Percentiles rank a stretch among this genome's conserved stretches.
Evolutionary conservation across 2,329 filamentous ascomycete genomes (phyloP).

Genomic region (Fusarium oxysporum): DNA sequence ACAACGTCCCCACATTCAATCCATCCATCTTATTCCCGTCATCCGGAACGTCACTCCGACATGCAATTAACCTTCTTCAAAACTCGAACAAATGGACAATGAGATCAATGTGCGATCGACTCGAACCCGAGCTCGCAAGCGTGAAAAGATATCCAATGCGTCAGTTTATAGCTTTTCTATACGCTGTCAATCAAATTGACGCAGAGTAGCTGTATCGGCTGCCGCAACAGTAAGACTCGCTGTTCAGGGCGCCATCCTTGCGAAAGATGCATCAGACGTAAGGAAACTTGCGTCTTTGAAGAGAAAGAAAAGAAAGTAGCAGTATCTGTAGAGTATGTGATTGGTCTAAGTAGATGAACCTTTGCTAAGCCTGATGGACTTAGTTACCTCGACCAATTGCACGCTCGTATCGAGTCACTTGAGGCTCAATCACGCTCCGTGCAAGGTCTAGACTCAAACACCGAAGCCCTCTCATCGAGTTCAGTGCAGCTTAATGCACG

Average conservation of each 20-base stretch:
- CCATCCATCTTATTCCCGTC: slow-evolving; percentile 2
- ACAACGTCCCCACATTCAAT: background rate
- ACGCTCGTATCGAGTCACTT: slow-evolving; percentile 28
- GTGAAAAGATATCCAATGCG: slow-evolving; percentile 28
- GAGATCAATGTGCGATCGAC: background rate
- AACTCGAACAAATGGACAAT: background rate
- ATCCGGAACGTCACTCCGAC: slow-evolving; percentile 2
- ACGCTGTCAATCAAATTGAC: background rate
- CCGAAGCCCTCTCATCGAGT: no score
- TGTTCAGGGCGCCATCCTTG: slow-evolving; percentile 35
- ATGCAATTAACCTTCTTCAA: background rate
- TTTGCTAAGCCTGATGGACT: background rate
- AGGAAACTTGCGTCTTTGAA: slow-evolving; percentile 31
- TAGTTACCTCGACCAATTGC: slow-evolving; percentile 35
- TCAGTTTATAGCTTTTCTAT: background rate
- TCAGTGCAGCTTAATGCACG: background rate
- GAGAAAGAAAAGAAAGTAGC: slow-evolving; percentile 36
- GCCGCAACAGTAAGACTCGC: slow-evolving; percentile 36
- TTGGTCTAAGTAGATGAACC: no score
- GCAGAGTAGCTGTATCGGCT: slow-evolving; percentile 23
- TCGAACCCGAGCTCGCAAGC: slow-evolving; percentile 1
- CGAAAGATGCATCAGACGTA: slow-evolving; percentile 31
- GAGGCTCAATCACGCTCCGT: slow-evolving; percentile 15
- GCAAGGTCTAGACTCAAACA: background rate
- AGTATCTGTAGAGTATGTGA: slow-evolving; percentile 26